A percentile compares a stretch with the other conserved stretches of the same genome.
Conservation (phyloP, 2,329 filamentous ascomycete genomes). For the Acarospora socialis region DNA sequence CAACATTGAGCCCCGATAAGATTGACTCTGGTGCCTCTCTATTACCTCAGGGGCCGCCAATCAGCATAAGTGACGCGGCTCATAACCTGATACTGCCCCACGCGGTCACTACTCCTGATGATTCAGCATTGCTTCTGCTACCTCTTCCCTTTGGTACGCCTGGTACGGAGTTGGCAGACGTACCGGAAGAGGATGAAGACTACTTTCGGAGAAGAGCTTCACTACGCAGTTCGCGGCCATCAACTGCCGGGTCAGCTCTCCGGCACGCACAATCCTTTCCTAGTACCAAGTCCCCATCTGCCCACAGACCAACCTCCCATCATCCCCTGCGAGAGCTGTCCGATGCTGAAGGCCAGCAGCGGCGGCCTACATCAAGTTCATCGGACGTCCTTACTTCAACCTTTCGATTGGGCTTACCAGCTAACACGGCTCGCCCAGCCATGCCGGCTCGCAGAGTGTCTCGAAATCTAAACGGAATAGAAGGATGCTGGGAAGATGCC, state of each 20-base stretch:
- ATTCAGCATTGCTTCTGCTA: slow-evolving; percentile 25
- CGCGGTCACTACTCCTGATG: slow-evolving; percentile 29
- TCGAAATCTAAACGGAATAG: slow-evolving; percentile 13
- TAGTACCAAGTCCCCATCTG: neutral
- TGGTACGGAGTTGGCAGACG: slow-evolving; percentile 28
- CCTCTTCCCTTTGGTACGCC: slow-evolving; percentile 28
- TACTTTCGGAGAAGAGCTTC: slow-evolving; percentile 21
- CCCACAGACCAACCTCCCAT: no score
- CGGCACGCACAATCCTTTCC: slow-evolving; percentile 9
- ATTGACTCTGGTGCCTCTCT: slow-evolving; percentile 14
- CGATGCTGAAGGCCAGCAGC: no score
- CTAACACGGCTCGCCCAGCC: no score
- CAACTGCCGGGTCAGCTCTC: slow-evolving; percentile 2
- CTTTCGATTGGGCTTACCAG: no score
- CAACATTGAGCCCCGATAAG: slow-evolving; percentile 14
- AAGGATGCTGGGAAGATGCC: slow-evolving; percentile 45
- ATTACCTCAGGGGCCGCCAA: slow-evolving; percentile 20
- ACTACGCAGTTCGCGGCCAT: slow-evolving; percentile 13
- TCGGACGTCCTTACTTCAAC: no score
- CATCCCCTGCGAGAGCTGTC: no score
- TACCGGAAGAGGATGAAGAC: slow-evolving; percentile 32
- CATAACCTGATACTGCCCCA: no score
- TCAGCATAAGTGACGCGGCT: slow-evolving; percentile 18
- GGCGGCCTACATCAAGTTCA: no score
- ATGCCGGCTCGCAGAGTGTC: neutral